Conservation (phyloP, 2,329 filamentous ascomycete genomes). For the Claviceps sp. region DNA sequence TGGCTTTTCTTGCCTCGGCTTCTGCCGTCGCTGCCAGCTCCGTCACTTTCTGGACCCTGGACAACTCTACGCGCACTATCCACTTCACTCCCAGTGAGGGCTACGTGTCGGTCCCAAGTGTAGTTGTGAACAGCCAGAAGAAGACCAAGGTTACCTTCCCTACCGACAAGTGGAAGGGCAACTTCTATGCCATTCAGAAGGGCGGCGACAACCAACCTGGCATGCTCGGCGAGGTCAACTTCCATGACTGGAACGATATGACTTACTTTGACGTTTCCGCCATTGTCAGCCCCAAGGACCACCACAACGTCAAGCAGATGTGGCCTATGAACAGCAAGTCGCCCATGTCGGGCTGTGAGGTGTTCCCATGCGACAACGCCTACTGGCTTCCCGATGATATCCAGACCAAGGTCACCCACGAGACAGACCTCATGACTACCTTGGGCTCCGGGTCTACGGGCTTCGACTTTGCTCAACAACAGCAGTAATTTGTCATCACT, state of each 20-base stretch:
- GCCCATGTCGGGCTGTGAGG: constrained; percentile 35
- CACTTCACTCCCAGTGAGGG: constrained; percentile 34
- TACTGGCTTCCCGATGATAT: constrained; percentile 42
- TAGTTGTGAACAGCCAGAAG: constrained; percentile 25
- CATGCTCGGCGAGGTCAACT: constrained; percentile 40
- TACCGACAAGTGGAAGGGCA: constrained; percentile 29
- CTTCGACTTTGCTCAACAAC: constrained; percentile 8
- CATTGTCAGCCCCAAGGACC: constrained; percentile 38
- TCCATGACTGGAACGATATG: constrained; percentile 31
- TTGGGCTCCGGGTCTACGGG: constrained; percentile 25
- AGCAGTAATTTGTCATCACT: too few relatives aligned
- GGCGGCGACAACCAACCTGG: constrained; percentile 29
- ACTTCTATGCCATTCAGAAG: constrained; percentile 35
- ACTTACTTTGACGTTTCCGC: constrained; percentile 48
- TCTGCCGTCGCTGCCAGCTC: constrained; percentile 30
- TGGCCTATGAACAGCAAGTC: constrained; percentile 26
- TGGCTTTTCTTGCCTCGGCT: constrained; percentile 29
- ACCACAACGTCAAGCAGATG: constrained; percentile 40
- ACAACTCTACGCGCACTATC: constrained; percentile 34
- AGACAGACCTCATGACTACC: constrained; percentile 36
- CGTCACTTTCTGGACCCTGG: constrained; percentile 47
- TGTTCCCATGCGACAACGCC: constrained; percentile 38
- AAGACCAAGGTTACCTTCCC: constrained; percentile 30
- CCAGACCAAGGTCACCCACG: constrained; percentile 38
- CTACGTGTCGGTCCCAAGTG: constrained; percentile 18